phyloP scores from a whole-genome alignment of 2,329 filamentous ascomycete species.

The Metarhizium brunneum region DNA sequence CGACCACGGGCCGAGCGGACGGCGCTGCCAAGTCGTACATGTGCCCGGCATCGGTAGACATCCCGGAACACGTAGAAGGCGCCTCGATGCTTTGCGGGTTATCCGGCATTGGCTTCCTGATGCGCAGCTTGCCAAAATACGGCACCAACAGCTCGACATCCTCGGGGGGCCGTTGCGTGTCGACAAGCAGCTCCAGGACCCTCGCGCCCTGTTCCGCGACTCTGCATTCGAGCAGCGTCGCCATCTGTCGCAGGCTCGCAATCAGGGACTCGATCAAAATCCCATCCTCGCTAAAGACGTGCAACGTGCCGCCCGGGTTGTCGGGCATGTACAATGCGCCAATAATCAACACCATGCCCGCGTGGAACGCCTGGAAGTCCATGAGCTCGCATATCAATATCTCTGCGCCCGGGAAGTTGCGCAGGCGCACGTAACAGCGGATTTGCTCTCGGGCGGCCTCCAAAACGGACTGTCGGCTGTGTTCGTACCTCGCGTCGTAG shows the following conservation, averaged over 20 bases:
- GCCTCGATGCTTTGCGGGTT: neutral
- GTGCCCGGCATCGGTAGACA: neutral
- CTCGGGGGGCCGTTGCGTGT: neutral
- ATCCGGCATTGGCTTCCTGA: neutral
- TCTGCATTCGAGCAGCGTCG: constrained; percentile 5
- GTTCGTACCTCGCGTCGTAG: constrained; percentile 24
- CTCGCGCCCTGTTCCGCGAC: constrained; percentile 6
- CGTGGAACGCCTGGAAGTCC: too few species aligned
- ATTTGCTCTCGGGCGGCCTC: constrained; percentile 32
- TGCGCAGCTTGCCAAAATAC: constrained; percentile 8
- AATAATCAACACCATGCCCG: too few species aligned
- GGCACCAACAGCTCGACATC: constrained; percentile 3
- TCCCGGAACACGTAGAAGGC: neutral
- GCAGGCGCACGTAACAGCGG: constrained; percentile 22
- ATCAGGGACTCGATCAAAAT: neutral
- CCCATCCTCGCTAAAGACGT: too few species aligned
- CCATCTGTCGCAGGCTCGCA: constrained; percentile 1
- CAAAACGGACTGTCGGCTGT: constrained; percentile 27
- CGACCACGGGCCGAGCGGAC: neutral
- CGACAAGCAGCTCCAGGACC: constrained; percentile 1
- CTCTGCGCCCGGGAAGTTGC: constrained; percentile 9
- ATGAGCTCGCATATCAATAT: too few species aligned
- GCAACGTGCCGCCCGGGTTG: too few species aligned
- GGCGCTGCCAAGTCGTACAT: neutral
- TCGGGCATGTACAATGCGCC: too few species aligned